Percentiles rank a stretch among this genome's conserved stretches.
Conservation (phyloP, 768 basidiomycete genomes). For the Boletus eberwhitei region DNA sequence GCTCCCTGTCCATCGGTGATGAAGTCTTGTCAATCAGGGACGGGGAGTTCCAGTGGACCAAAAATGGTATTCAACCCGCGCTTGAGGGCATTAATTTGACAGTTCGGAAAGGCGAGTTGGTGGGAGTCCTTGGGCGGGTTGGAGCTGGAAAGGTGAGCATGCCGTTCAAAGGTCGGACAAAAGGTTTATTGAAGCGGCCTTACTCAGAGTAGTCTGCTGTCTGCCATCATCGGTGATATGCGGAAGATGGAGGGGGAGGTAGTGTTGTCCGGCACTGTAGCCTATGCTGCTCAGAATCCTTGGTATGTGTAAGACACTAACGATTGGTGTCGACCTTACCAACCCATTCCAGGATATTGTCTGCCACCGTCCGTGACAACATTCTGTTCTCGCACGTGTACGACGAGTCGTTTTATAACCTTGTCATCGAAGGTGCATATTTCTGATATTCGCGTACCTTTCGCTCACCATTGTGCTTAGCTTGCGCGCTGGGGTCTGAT, state of each 20-base stretch:
- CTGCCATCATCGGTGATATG: constrained; percentile 89
- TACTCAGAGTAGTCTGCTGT: constrained; percentile 63
- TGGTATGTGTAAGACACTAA: constrained; percentile 48
- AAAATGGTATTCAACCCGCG: constrained; percentile 49
- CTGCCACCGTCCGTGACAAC: constrained; percentile 83
- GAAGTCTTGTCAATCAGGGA: constrained; percentile 67
- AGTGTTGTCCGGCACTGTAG: constrained; percentile 60
- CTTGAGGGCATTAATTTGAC: constrained; percentile 76
- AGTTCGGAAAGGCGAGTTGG: constrained; percentile 78
- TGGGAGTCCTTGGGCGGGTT: constrained; percentile 84
- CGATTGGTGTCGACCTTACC: background rate
- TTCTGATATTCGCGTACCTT: background rate
- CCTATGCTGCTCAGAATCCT: constrained; percentile 85
- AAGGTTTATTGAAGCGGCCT: background rate
- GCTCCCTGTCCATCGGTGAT: constrained; percentile 52
- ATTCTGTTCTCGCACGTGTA: constrained; percentile 90
- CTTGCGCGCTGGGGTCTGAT: constrained; percentile 85
- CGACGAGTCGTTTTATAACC: constrained; percentile 78
- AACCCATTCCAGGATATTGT: constrained; percentile 60
- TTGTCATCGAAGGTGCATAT: constrained; percentile 69
- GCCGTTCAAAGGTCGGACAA: background rate
- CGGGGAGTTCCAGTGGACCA: constrained; percentile 83
- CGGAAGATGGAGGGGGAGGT: constrained; percentile 70
- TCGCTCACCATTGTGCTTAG: constrained; percentile 30
- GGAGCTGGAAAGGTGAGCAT: constrained; percentile 78